Evolutionary conservation across 2,329 filamentous ascomycete genomes (phyloP).

Genomic region (Fusarium sp.): DNA sequence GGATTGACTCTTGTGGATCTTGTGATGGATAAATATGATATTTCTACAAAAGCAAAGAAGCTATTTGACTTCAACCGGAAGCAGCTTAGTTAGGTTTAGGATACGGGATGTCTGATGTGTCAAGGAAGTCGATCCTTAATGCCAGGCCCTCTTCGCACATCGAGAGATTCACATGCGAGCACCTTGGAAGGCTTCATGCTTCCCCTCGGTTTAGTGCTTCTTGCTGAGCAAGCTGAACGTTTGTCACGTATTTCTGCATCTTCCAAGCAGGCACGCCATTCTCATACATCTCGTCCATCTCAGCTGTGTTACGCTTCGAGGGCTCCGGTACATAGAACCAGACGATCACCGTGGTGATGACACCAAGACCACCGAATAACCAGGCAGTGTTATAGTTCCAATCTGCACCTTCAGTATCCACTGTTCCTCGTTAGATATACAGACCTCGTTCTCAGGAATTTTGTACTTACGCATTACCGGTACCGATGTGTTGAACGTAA

Average conservation of each 20-base stretch:
- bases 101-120: no score
- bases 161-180: no score
- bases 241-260: constrained; percentile 32
- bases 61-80: constrained; percentile 14
- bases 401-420: constrained; percentile 23
- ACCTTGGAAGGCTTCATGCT: no score
- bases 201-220: no score
- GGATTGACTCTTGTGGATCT: constrained; percentile 23
- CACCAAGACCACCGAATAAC: constrained; percentile 23
- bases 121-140: no score
- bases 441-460: neutral
- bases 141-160: no score
- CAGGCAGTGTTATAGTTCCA: constrained; percentile 35
- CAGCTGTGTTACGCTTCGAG: constrained; percentile 32
- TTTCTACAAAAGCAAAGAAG: neutral
- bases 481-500: constrained; percentile 31
- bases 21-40: constrained; percentile 19
- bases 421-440: constrained; percentile 5
- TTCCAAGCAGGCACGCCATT: constrained; percentile 30
- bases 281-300: constrained; percentile 41
- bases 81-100: neutral
- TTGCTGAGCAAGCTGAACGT: constrained; percentile 16
- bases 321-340: constrained; percentile 35
- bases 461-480: constrained; percentile 23
- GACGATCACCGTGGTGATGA: constrained; percentile 14